Percentiles rank a stretch among this genome's conserved stretches.
Evolutionary conservation across 2,329 filamentous ascomycete genomes (phyloP).

Genomic region (Xylaria sp.): DNA sequence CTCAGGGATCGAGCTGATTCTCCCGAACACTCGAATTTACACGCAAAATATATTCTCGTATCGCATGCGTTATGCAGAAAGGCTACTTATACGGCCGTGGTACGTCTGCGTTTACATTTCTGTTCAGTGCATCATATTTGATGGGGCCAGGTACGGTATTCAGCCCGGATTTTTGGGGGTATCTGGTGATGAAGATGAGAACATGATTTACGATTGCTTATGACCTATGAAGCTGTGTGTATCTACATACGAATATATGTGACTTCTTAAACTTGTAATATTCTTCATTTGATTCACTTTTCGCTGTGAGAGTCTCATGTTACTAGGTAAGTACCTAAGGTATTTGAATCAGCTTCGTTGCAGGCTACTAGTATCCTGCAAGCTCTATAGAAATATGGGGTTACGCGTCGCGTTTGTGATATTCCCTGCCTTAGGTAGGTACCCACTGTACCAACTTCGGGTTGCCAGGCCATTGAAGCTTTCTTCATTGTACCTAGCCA

Average conservation of each 20-base stretch:
- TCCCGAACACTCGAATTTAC: no score
- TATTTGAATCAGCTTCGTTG: not conserved
- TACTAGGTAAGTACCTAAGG: not conserved
- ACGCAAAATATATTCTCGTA: not conserved
- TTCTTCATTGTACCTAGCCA: not conserved
- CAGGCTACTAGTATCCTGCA: not conserved
- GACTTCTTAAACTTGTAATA: not conserved
- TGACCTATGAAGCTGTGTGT: conserved; percentile 17
- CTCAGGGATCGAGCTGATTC: not conserved
- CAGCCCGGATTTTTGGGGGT: not conserved
- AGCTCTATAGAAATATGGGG: conserved; percentile 21
- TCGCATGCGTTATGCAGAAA: conserved; percentile 1
- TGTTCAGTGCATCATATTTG: conserved; percentile 9
- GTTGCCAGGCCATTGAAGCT: conserved; percentile 23
- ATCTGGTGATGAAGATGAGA: conserved; percentile 26
- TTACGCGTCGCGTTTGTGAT: conserved; percentile 3
- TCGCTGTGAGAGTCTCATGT: not conserved
- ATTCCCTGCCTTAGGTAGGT: no score
- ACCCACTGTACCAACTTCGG: no score
- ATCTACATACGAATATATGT: conserved; percentile 2
- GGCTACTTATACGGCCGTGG: not conserved
- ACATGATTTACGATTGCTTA: conserved; percentile 29
- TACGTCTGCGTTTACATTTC: not conserved
- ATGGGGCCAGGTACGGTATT: not conserved
- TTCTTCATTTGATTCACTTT: not conserved